Conservation (phyloP, 2,329 filamentous ascomycete genomes). For the Thielaviopsis ethacetica region DNA sequence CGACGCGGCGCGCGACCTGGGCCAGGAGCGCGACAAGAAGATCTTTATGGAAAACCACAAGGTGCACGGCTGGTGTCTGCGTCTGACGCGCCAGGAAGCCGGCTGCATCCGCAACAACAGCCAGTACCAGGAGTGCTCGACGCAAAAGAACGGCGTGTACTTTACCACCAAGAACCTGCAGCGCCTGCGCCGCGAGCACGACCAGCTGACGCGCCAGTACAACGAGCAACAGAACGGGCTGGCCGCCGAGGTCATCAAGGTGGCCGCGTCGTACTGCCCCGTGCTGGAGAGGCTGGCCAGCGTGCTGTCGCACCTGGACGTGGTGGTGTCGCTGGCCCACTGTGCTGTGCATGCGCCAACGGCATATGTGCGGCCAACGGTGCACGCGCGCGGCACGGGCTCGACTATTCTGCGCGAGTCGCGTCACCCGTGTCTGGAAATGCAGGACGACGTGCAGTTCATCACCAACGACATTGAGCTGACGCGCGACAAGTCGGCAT, state of each 20-base stretch:
- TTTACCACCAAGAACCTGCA: conserved; percentile 81
- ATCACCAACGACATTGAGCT: conserved; percentile 94
- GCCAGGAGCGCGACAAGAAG: conserved; percentile 94
- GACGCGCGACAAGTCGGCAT: conserved; percentile 61
- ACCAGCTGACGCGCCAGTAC: conserved; percentile 87
- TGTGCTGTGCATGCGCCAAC: conserved; percentile 84
- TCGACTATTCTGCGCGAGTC: conserved; percentile 84
- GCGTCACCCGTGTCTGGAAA: conserved; percentile 92
- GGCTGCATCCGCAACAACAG: conserved; percentile 85
- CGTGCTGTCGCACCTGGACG: conserved; percentile 83
- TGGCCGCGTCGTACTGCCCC: conserved; percentile 87
- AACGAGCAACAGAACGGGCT: conserved; percentile 85
- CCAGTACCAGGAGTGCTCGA: conserved; percentile 85
- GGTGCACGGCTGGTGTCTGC: conserved; percentile 92
- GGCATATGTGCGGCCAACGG: conserved; percentile 77
- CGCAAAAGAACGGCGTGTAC: conserved; percentile 97
- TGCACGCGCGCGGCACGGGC: conserved; percentile 75
- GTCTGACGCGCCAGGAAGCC: conserved; percentile 79
- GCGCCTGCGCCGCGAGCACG: conserved; percentile 71
- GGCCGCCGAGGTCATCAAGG: conserved; percentile 80
- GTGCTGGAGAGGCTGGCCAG: conserved; percentile 79
- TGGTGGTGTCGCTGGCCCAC: conserved; percentile 87
- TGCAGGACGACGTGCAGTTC: conserved; percentile 96
- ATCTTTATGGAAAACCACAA: conserved; percentile 94
- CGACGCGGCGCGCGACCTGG: conserved; percentile 61